These are phyloP conservation scores for Dacryopinax spathularia DNA, from an alignment of 768 basidiomycete genomes.

Conservation along the genomic window DNA sequence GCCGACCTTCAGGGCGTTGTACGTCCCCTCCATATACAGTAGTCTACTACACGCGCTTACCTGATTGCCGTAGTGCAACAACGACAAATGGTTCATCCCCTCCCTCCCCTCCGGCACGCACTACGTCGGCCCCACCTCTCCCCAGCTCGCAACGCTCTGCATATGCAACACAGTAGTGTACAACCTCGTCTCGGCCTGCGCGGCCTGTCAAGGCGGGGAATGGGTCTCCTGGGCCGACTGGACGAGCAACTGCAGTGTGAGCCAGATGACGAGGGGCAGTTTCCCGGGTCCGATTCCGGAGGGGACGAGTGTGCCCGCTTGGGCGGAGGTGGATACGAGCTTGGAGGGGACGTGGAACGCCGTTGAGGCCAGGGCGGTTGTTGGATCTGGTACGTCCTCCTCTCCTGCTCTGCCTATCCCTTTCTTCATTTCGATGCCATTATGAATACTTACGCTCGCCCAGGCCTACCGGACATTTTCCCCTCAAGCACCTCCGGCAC, in stretches of 20 bases:
- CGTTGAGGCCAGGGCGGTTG: background rate
- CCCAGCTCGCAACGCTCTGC: background rate
- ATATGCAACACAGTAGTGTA: constrained; percentile 6
- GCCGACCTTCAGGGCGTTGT: constrained; percentile 6
- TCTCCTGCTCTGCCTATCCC: background rate
- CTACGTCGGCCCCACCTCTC: background rate
- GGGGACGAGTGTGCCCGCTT: background rate
- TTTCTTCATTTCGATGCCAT: background rate
- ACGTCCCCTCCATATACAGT: background rate
- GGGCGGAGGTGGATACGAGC: constrained; percentile 6
- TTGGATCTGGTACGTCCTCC: background rate
- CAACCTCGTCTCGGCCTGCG: constrained; percentile 8
- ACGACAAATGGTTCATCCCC: constrained; percentile 6
- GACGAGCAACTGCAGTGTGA: background rate
- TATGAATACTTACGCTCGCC: background rate
- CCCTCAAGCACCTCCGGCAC: background rate
- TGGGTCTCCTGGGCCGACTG: constrained; percentile 4
- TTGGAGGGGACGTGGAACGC: background rate
- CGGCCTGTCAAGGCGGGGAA: constrained; percentile 9
- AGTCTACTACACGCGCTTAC: too few relatives aligned
- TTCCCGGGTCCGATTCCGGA: background rate
- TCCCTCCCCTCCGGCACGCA: constrained; percentile 4
- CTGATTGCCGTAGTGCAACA: background rate
- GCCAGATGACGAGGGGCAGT: background rate
- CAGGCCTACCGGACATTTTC: constrained; percentile 4